These are phyloP conservation scores for Neoascochyta sp. DNA, from an alignment of 2,329 filamentous ascomycete species.

Conservation along the genomic window DNA sequence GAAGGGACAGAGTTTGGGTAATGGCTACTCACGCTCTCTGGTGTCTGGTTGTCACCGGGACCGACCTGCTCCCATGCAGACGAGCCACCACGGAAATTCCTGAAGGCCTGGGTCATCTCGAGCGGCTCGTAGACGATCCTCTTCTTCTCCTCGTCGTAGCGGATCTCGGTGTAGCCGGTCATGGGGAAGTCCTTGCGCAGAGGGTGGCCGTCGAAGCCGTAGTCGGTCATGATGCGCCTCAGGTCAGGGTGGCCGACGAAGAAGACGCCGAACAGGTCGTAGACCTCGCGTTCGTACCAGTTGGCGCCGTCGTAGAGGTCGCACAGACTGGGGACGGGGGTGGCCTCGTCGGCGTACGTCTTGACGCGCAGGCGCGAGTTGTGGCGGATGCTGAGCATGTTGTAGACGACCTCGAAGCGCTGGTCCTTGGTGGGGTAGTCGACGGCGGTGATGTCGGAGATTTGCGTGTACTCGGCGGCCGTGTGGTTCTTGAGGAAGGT, in stretches of 20 bases:
- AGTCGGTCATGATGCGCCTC: constrained; percentile 97
- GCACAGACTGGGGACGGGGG: constrained; percentile 85
- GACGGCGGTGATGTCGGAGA: constrained; percentile 88
- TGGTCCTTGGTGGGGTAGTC: constrained; percentile 95
- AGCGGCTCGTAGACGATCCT: constrained; percentile 96
- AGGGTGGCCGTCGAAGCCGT: constrained; percentile 97
- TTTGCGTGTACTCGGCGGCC: constrained; percentile 90
- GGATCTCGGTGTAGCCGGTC: constrained; percentile 95
- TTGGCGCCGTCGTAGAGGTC: constrained; percentile 89
- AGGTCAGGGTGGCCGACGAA: constrained; percentile 94
- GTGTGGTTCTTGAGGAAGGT: constrained; percentile 97
- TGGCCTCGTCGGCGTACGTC: constrained; percentile 96
- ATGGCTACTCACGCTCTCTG: constrained; percentile 55
- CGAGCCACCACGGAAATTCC: constrained; percentile 89
- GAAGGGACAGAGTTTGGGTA: background rate
- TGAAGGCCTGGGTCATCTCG: constrained; percentile 96
- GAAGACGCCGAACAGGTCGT: constrained; percentile 96
- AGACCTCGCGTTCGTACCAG: constrained; percentile 98
- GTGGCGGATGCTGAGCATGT: constrained; percentile 90
- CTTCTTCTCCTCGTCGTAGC: constrained; percentile 99
- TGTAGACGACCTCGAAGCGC: constrained; percentile 98
- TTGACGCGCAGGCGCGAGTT: constrained; percentile 97
- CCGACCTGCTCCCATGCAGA: constrained; percentile 65
- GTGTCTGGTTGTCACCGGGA: constrained; percentile 70
- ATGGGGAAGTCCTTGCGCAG: constrained; percentile 96